A percentile compares a stretch with the other conserved stretches of the same genome.
phyloP scores from a whole-genome alignment of 1,139 yeast species.

The Candida dubliniensis region DNA sequence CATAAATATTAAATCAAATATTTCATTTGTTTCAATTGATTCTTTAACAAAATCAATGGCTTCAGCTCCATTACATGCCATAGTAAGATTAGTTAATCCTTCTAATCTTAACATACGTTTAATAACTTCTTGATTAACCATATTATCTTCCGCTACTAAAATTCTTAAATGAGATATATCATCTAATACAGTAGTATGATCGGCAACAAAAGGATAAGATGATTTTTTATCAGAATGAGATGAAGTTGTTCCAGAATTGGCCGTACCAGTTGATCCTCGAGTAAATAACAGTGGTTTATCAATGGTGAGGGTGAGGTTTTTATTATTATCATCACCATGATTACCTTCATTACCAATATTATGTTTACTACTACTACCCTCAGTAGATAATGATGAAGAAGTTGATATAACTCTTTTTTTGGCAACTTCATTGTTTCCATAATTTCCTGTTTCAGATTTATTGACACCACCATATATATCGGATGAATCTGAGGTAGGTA shows the following conservation, averaged over 20 bases:
- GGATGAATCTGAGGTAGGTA: not conserved
- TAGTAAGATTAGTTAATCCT: slow-evolving; percentile 66
- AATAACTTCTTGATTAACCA: slow-evolving; percentile 88
- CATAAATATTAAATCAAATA: slow-evolving; percentile 81
- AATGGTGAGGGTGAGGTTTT: not conserved
- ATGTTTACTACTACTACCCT: not conserved
- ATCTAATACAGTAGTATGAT: slow-evolving; percentile 22
- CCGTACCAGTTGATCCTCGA: slow-evolving; percentile 58
- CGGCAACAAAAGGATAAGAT: too few species aligned
- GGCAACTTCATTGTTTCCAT: not conserved
- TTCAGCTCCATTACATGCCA: slow-evolving; percentile 90
- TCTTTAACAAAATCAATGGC: slow-evolving; percentile 67
- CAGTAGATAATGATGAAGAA: slow-evolving; percentile 1
- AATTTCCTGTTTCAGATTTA: not conserved
- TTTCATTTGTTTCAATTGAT: slow-evolving; percentile 38
- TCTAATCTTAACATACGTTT: slow-evolving; percentile 79
- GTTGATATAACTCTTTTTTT: slow-evolving; percentile 3
- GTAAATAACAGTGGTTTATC: slow-evolving; percentile 46
- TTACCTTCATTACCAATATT: slow-evolving; percentile 1
- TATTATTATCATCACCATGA: not conserved
- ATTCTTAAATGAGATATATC: slow-evolving; percentile 49
- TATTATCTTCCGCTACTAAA: slow-evolving; percentile 92
- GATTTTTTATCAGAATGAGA: not conserved
- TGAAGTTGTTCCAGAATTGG: slow-evolving; percentile 31
- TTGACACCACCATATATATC: not conserved